phyloP scores from a whole-genome alignment of 192 early-diverging fungal species.

The Coemansia sp. region DNA sequence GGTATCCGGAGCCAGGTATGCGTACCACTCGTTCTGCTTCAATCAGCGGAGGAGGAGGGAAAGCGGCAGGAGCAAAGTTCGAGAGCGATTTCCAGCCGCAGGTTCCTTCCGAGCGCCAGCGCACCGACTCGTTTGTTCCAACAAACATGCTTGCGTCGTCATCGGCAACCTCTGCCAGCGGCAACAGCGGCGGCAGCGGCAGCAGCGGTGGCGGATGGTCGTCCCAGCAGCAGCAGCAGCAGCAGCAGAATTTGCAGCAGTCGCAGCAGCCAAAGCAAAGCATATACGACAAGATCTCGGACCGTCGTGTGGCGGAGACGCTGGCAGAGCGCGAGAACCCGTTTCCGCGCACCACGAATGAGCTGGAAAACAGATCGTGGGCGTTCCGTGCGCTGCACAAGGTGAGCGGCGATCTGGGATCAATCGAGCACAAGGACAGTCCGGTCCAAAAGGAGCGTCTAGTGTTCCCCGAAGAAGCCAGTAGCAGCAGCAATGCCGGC shows the following conservation, averaged over 20 bases:
- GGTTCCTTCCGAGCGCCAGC: constrained; percentile 21
- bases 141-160: constrained; percentile 23
- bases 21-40: too few relatives aligned
- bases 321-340: neutral
- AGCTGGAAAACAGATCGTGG: constrained; percentile 26
- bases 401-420: constrained; percentile 32
- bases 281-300: neutral
- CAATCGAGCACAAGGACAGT: constrained; percentile 41
- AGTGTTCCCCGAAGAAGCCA: neutral
- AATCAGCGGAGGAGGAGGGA: neutral
- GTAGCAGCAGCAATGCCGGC: too few relatives aligned
- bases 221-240: too few relatives aligned
- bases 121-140: constrained; percentile 31
- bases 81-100: constrained; percentile 24
- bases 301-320: neutral
- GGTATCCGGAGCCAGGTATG: too few relatives aligned
- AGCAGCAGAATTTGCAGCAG: neutral
- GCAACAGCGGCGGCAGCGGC: neutral
- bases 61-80: constrained; percentile 5
- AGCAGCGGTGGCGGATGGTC: neutral
- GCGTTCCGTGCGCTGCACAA: constrained; percentile 11
- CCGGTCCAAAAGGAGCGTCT: neutral
- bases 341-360: constrained; percentile 31
- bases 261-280: neutral
- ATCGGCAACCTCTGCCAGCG: neutral